phyloP scores from a whole-genome alignment of 1,284 basidiomycete genomes.

The Earliella scabrosa region DNA sequence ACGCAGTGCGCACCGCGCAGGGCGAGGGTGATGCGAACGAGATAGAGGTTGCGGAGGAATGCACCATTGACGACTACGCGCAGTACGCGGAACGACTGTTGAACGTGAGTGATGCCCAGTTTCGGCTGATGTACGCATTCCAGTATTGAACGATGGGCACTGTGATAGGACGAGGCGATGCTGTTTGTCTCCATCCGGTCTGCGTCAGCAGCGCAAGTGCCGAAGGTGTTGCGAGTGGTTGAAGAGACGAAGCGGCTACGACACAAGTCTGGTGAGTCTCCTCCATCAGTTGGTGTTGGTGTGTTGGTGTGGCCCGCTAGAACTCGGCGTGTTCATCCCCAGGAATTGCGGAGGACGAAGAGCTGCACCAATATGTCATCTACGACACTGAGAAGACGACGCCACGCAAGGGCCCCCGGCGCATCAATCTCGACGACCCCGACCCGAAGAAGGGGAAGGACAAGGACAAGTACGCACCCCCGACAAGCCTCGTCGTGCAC shows the following conservation, averaged over 20 bases:
- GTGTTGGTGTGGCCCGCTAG: too few relatives aligned
- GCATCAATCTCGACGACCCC: slow-evolving; percentile 67
- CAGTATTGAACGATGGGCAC: not conserved
- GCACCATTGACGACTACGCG: slow-evolving; percentile 67
- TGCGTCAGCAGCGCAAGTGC: slow-evolving; percentile 64
- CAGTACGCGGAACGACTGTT: slow-evolving; percentile 68
- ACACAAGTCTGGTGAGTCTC: slow-evolving; percentile 66
- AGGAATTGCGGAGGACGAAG: slow-evolving; percentile 61
- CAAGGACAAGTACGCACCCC: slow-evolving; percentile 59
- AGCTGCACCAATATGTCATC: slow-evolving; percentile 79
- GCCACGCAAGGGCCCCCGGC: slow-evolving; percentile 53
- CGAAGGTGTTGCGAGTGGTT: slow-evolving; percentile 79
- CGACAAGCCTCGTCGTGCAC: slow-evolving; percentile 68
- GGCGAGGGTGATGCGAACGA: slow-evolving; percentile 70
- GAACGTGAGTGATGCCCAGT: slow-evolving; percentile 49
- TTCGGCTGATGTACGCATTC: not conserved
- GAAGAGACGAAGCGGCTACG: slow-evolving; percentile 78
- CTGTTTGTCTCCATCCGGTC: slow-evolving; percentile 77
- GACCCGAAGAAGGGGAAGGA: slow-evolving; percentile 43
- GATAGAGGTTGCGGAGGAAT: slow-evolving; percentile 70
- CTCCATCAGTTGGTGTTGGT: too few relatives aligned
- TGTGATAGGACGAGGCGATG: slow-evolving; percentile 74
- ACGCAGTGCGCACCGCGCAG: slow-evolving; percentile 47
- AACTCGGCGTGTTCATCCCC: too few relatives aligned
- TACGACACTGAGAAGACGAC: slow-evolving; percentile 53